A percentile compares a stretch with the other conserved stretches of the same genome.
phyloP scores from a whole-genome alignment of 2,329 filamentous ascomycete species.

The Cladosporium oxysporum region DNA sequence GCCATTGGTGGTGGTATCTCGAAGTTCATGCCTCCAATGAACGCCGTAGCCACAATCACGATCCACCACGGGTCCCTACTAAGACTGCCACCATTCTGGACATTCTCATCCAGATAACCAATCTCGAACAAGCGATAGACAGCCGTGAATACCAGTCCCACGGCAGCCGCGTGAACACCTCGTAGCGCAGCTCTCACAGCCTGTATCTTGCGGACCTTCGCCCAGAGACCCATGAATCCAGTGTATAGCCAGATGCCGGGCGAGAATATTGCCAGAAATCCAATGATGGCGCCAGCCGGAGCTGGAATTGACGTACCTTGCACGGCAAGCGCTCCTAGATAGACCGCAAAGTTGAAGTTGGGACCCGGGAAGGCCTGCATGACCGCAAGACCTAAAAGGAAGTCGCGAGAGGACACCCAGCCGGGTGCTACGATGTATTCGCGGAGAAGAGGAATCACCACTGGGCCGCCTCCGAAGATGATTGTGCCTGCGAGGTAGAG shows the following conservation, averaged over 20 bases:
- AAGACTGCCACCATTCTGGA: constrained; percentile 39
- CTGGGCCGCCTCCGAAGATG: constrained; percentile 50
- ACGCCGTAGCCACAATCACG: constrained; percentile 44
- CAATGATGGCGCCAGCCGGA: constrained; percentile 39
- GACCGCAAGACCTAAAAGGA: constrained; percentile 71
- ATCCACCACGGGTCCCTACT: constrained; percentile 48
- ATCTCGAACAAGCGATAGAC: constrained; percentile 49
- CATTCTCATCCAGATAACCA: constrained; percentile 44
- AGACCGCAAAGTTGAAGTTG: constrained; percentile 57
- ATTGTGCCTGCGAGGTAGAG: constrained; percentile 71
- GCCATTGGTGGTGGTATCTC: constrained; percentile 40
- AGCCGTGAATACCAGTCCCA: constrained; percentile 47
- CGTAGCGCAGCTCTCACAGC: constrained; percentile 40
- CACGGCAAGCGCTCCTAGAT: constrained; percentile 43
- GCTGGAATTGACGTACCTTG: constrained; percentile 34
- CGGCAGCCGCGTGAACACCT: constrained; percentile 47
- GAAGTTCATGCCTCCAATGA: constrained; percentile 45
- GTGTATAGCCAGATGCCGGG: constrained; percentile 43
- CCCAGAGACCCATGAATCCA: constrained; percentile 43
- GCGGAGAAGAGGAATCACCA: constrained; percentile 47
- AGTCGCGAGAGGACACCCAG: constrained; percentile 71
- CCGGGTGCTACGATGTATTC: constrained; percentile 61
- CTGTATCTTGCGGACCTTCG: constrained; percentile 38
- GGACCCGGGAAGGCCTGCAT: constrained; percentile 70
- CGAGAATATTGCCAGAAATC: constrained; percentile 38